Conservation (phyloP, 805 yeast genomes). For the Pichia thaimueangensis region DNA sequence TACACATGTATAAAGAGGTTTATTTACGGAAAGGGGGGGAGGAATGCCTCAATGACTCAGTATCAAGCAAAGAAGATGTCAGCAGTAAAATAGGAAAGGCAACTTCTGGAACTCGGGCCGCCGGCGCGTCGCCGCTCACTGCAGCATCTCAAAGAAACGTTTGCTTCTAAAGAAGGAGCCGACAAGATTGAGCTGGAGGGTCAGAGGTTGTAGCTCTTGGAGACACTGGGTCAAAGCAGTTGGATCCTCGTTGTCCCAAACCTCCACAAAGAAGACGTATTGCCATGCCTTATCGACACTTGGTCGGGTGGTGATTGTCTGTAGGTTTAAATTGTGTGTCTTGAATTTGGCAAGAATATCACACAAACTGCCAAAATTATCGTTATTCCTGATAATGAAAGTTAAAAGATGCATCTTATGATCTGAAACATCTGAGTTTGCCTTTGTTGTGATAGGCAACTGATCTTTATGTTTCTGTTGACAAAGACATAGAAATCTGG, state of each 20-base stretch:
- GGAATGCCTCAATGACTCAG: too few relatives aligned
- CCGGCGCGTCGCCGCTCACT: not conserved
- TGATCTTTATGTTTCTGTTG: constrained; percentile 5
- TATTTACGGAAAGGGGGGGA: too few relatives aligned
- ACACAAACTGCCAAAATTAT: constrained; percentile 71
- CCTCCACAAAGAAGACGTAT: constrained; percentile 76
- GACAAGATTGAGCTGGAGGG: constrained; percentile 48
- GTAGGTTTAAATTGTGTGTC: constrained; percentile 51
- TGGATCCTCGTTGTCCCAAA: constrained; percentile 32
- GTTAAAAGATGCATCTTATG: constrained; percentile 48
- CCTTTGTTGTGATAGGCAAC: constrained; percentile 1
- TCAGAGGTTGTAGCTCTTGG: constrained; percentile 35
- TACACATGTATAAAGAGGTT: too few relatives aligned
- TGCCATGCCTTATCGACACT: constrained; percentile 65
- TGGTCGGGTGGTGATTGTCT: constrained; percentile 74
- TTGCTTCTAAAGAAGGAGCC: constrained; percentile 63
- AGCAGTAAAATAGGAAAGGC: too few relatives aligned
- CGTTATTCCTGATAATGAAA: constrained; percentile 54
- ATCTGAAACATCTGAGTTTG: constrained; percentile 11
- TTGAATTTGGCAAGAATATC: constrained; percentile 56
- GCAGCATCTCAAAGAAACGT: constrained; percentile 58
- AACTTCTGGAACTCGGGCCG: too few relatives aligned
- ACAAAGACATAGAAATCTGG: constrained; percentile 73
- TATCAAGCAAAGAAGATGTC: too few relatives aligned
- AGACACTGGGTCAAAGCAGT: constrained; percentile 29